Evolutionary conservation across 176 grass and related monocot genomes (phyloP), one percentile per base, ranked within the genome.

Genomic region (Cenchrus fungigraminus): DNA sequence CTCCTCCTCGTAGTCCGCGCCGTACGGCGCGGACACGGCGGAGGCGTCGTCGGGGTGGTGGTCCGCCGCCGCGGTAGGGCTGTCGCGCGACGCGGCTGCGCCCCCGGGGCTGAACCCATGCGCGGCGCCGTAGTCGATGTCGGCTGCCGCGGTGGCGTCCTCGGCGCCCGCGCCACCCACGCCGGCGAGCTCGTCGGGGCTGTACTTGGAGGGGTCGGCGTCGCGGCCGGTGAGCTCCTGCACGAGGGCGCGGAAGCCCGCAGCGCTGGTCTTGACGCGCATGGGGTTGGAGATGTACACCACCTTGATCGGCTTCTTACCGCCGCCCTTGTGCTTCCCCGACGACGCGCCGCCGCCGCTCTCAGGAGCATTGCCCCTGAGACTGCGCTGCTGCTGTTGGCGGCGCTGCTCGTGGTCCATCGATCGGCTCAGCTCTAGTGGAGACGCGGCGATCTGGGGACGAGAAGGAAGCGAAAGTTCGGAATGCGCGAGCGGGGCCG

Each of bases 251-350:
- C 94, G 94, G 79, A 97, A 97, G 17, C 88, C 87, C 17, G 74
- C 80, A 44, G 89, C 84, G 78, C 37, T 91, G 61, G 94, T 86
- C 68, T 89, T 88, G 60, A 97, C 88, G 83, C 92, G 70, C 94
- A 97, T 84, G 73, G 94, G 94, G 83, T 97, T 97, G 65, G 91
- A 87, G 87, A 97, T 97, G 91, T 97, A 97, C 62, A 97, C 94
- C 56, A 97, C 94, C 89, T 94, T 97, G 66, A 97, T 66, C 20
- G 91, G 87, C 85, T 94, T 94, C 89, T 91, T 95, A 37, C 87
- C 90, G 16, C 81, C 87, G 55, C 70, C 80, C 11, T 20, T 55
- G 50, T 81, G 54, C 71, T 34, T 89, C 62, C 69, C 69, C 42
- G 87, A 77, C 72, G 86, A 14, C 54, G 66, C 15, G 71, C 63